phyloP scores from a whole-genome alignment of 495 filamentous ascomycete species.

The Neurospora sp. region DNA sequence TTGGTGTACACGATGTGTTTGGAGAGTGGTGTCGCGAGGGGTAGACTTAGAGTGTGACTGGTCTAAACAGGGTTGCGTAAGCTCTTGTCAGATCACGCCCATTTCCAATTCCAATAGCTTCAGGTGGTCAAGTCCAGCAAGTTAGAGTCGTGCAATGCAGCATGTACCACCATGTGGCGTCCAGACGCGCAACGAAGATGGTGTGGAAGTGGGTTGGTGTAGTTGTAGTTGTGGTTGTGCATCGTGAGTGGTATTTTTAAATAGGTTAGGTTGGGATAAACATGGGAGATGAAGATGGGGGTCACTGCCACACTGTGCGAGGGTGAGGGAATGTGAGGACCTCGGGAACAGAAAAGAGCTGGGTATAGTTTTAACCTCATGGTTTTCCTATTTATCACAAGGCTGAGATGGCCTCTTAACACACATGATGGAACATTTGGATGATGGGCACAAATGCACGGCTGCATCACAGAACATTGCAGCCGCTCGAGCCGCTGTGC shows the following conservation, averaged over 20 bases:
- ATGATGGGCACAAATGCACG: neutral
- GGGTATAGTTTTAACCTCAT: no score
- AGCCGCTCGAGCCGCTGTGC: neutral
- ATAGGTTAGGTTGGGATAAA: neutral
- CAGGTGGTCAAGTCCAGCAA: neutral
- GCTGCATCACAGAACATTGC: neutral
- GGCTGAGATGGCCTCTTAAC: neutral
- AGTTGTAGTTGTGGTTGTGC: neutral
- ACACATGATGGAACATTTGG: no score
- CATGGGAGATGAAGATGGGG: neutral
- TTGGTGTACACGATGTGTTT: neutral
- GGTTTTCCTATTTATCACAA: neutral
- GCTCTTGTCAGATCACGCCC: neutral
- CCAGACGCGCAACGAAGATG: neutral
- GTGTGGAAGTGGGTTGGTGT: neutral
- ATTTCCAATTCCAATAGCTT: neutral
- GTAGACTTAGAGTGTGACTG: neutral
- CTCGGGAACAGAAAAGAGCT: neutral
- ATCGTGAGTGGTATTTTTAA: neutral
- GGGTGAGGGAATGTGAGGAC: neutral
- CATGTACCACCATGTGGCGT: neutral
- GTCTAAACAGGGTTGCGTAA: neutral
- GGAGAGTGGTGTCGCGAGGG: neutral
- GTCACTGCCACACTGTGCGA: neutral
- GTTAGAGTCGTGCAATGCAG: neutral